Base-by-base conservation (phyloP, 345 rosid genomes). In the Crucihimalaya himalaica region DNA sequence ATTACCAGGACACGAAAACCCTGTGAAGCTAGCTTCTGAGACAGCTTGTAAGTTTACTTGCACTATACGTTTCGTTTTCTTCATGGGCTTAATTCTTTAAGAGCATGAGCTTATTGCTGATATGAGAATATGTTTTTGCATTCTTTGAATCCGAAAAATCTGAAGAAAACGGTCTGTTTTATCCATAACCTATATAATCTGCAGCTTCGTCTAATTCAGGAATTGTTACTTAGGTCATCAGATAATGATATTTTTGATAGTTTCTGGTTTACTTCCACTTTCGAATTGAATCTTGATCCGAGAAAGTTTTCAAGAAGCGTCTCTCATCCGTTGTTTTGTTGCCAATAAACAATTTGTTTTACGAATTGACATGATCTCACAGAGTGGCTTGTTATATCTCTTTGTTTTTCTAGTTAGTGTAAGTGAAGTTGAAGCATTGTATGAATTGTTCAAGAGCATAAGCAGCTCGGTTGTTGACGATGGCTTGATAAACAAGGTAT, bases 401-500 rank as follows among this genome's bases (percentile, higher is more conserved):
- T 57, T 52, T 81, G 52, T 56, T 63, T 72, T 68, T 54, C 40
- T 94, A 93, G 98, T 90, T 78, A 87, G 93, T 75, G 97, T 93
- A 21, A 90, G 96, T 81, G 98, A 93, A 81, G 98, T 93, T 74
- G 97, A 93, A 87, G 98, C 98, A 43, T 81, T 93, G 18, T 90
- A 86, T 77, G 98, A 90, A 80, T 80, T 93, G 58, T 93, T 80
- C 84, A 90, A 93, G 88, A 93, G 91, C 84, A 89, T 93, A 83
- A 90, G 98, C 79, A 81, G 96, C 78, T 90, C 97, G 55, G 87
- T 90, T 66, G 74, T 93, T 72, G 98, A 90, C n/a, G 98, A 93
- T 84, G 98, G 97, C 79, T 78, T 90, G 75, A 90, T 93, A 74
- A 90, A 81, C 84, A 93, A 93, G 98, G 98, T 90, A 82, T 59